Base-by-base conservation (phyloP, 495 filamentous ascomycete genomes). In the Lasiosphaeria miniovina region DNA sequence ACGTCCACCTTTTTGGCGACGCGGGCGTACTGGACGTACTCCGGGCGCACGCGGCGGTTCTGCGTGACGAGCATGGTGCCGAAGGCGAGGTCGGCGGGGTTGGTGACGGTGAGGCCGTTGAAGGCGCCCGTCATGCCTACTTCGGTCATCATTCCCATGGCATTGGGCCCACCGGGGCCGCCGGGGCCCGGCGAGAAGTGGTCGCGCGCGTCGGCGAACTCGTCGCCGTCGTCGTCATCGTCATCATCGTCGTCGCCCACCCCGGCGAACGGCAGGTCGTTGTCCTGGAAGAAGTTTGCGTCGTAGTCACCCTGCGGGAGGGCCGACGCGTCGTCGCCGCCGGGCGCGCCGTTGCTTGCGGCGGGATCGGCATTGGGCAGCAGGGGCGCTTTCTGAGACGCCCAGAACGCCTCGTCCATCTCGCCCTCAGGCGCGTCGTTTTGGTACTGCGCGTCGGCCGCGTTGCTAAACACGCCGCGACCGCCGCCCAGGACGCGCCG, bases 1-100 rank as follows among this genome's bases (percentile, higher is more conserved):
- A 98, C 92, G 68, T 99, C 95, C n/a, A 99, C 95, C 79, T 98
- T 99, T 83, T 96, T 99, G 12, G 95, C 95, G 32, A 95, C 88
- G 34, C 92, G 82, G 15, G 95, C 95, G 71, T 96, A 99, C 69
- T 96, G 90, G 35, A 99, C 90, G 61, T 99, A 98, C 71, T 98
- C 94, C 0, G 94, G 95, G 64, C 93, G 75, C 36, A 93, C 70
- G 49, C 94, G 78, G 52, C 93, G 75, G 61, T 81, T 89, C 69
- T 93, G 88, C 10, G 93, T 96, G n/a, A 99, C 91, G 8, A 99
- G 80, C 67, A 96, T 90, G 7, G 90, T 90, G 1, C 94, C 94
- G 72, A 96, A 98, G 24, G 89, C 90, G 49, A 84, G 80, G 46
- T 82, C 83, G 5, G 68, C 71, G 17, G 68, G 73, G 61, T 81